Evolutionary conservation across 768 basidiomycete genomes (phyloP), one percentile per base, ranked within the genome.

Genomic region (Leccinum disarticulatum): DNA sequence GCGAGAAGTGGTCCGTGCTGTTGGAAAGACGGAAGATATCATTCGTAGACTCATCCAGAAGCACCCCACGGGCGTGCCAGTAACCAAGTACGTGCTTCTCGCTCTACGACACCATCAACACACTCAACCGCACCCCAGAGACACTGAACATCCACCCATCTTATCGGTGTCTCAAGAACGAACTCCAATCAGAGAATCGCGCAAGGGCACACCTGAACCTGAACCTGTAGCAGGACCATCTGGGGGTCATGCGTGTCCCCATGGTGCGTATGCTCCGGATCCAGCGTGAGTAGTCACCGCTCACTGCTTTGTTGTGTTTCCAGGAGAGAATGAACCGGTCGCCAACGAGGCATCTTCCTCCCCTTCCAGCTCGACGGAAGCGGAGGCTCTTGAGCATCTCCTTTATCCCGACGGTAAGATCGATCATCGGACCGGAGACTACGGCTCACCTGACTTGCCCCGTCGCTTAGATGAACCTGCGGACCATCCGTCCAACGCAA

Each of bases 1-100:
- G 73, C 57, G 59, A 63, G 67, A 74, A 58, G 48, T 59, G 13
- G 36, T 74, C 19, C 64, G 64, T n/a, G 71, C 70, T 0, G 57
- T 68, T 17, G 70, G 63, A 3, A 71, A 70, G 61, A 71, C 64
- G 1, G 73, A 67, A 57, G 65, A 65, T 4, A 74, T 71, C 25
- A 69, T 73, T 46, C 59, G 60, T 38, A 58, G 66, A 55, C 62
- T 73, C 47, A 28, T 68, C 9, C 60, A 35, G 36, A 74, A 70
- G 27, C 61, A 69, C 49, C 73, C 73, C n/a, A 41, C 35, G 27
- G 71, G 73, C 0, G 66, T 71, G 0, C 73, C 71, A 3, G n/a
- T 56, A 30, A 11, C 43, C 13, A 56, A 54, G 66, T 64, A 30
- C 28, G 66, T 60, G 8, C 35, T 13, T 17, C 11, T 41, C 9